These are phyloP conservation scores for Mycosarcoma maydis DNA, from an alignment of 1,284 basidiomycete genomes.

Conservation along the genomic window DNA sequence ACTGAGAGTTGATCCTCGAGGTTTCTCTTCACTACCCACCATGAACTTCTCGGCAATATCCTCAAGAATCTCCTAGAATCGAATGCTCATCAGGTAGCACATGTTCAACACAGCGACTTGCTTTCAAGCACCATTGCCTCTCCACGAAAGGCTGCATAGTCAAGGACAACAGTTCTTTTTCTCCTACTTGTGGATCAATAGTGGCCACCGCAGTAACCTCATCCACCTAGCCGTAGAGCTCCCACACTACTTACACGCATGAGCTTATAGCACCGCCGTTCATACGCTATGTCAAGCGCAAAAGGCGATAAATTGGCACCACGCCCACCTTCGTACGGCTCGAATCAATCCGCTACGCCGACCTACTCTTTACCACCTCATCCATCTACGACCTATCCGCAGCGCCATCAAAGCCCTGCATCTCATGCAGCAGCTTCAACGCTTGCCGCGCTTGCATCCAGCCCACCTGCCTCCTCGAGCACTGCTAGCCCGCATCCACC, in stretches of 20 bases:
- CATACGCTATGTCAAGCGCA: constrained; percentile 19
- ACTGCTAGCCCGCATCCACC: constrained; percentile 1
- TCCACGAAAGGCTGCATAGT: no score
- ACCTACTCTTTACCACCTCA: constrained; percentile 32
- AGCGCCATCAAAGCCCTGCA: constrained; percentile 35
- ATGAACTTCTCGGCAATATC: no score
- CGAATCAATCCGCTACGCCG: constrained; percentile 1
- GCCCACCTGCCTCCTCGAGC: constrained; percentile 21
- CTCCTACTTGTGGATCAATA: no score
- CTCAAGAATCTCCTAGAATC: no score
- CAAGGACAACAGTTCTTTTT: no score
- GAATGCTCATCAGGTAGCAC: no score
- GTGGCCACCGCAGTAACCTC: no score
- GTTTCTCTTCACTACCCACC: no score
- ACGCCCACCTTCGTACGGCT: constrained; percentile 9
- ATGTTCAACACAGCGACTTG: no score
- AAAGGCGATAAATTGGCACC: constrained; percentile 31
- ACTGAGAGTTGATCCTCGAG: no score
- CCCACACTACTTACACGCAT: constrained; percentile 17
- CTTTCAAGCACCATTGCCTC: no score
- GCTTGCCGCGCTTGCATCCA: constrained; percentile 34
- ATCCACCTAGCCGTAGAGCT: no score
- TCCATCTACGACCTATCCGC: constrained; percentile 32
- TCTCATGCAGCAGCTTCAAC: constrained; percentile 46
- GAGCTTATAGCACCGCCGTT: constrained; percentile 1